phyloP scores from a whole-genome alignment of 345 rosid genomes.

The Pelargonium nanum region DNA sequence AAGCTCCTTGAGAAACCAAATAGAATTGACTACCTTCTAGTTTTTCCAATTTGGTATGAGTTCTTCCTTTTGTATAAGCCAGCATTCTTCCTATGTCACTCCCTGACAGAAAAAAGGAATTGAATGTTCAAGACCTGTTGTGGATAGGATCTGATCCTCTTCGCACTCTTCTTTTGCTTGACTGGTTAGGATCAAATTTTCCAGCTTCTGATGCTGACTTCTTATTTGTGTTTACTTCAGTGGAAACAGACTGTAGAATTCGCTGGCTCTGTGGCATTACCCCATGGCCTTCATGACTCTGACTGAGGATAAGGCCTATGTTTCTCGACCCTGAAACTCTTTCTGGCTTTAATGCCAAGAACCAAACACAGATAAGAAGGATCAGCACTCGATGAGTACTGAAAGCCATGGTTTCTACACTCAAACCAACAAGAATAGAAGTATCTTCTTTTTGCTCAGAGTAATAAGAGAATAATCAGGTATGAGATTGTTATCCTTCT shows the following conservation, averaged over 20 bases:
- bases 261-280: conserved; percentile 20
- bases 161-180: conserved; percentile 62
- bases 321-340: conserved; percentile 29
- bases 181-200: conserved; percentile 36
- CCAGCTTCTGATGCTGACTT: conserved; percentile 22
- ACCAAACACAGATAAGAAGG: conserved; percentile 37
- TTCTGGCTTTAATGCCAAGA: conserved; percentile 35
- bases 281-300: conserved; percentile 18
- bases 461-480: conserved; percentile 27
- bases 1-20: neutral
- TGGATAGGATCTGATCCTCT: conserved; percentile 81
- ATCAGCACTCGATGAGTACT: conserved; percentile 31
- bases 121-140: conserved; percentile 30
- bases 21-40: neutral
- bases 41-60: neutral
- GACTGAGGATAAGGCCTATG: conserved; percentile 19
- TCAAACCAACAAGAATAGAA: conserved; percentile 31
- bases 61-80: neutral
- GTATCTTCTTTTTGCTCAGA: conserved; percentile 29
- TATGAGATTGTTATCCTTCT: conserved; percentile 23
- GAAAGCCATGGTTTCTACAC: conserved; percentile 35
- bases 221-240: conserved; percentile 24
- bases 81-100: neutral
- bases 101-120: too few relatives aligned
- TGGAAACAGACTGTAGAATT: conserved; percentile 25